A percentile compares a stretch with the other conserved stretches of the same genome.
Conservation (phyloP, 208 protist species). For the Trypanosomatidae sp. region DNA sequence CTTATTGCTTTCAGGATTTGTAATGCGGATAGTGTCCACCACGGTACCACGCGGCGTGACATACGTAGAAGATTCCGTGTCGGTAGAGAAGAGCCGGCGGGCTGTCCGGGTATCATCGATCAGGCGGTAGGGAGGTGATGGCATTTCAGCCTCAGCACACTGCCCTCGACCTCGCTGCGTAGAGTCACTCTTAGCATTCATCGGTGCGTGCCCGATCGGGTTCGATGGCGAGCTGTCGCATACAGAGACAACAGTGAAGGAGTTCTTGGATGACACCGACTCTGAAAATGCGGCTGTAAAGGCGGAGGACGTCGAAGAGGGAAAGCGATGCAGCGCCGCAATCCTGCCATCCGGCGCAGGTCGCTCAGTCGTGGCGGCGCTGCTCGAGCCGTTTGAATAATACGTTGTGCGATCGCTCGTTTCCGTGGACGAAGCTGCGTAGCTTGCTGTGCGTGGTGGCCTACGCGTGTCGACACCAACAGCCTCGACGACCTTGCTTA, state of each 20-base stretch:
- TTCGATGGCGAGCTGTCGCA: conserved; percentile 19
- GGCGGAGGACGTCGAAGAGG: conserved; percentile 13
- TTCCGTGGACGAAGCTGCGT: neutral
- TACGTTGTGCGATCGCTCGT: neutral
- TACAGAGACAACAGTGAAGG: conserved; percentile 12
- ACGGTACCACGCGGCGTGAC: neutral
- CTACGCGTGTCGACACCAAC: neutral
- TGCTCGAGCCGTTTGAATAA: neutral
- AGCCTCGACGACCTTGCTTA: neutral
- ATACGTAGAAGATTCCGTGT: neutral
- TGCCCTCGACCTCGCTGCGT: neutral
- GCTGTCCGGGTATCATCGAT: neutral
- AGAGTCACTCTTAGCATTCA: neutral
- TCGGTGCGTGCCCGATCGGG: conserved; percentile 9
- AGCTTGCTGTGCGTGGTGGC: neutral
- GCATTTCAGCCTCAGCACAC: neutral
- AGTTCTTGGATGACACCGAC: neutral
- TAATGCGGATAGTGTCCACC: neutral
- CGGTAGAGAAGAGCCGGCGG: neutral
- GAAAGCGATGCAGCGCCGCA: neutral
- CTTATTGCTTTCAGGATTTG: neutral
- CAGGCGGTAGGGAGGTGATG: neutral
- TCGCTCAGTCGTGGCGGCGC: neutral
- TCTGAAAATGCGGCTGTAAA: conserved; percentile 9
- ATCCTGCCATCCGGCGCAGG: neutral